Evolutionary conservation across 495 filamentous ascomycete species (phyloP).

Genomic region (Aspergillus campestris): DNA sequence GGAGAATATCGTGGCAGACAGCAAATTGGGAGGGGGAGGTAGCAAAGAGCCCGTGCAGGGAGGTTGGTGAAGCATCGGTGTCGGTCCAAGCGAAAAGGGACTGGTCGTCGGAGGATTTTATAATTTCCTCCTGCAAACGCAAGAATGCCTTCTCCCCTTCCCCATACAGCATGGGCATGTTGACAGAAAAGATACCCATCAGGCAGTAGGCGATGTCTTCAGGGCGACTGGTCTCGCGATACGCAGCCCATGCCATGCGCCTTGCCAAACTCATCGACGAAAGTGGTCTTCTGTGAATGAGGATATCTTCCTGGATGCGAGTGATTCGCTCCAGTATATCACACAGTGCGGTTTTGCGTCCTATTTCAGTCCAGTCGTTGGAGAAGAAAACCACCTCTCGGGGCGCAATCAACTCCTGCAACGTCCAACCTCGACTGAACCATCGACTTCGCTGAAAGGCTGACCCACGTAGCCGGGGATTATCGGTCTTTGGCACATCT

Average conservation of each 20-base stretch:
- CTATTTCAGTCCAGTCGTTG: constrained; percentile 1
- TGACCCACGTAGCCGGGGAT: neutral
- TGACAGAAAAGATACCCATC: constrained; percentile 19
- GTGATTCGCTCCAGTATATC: neutral
- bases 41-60: neutral
- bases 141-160: constrained; percentile 17
- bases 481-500: neutral
- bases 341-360: neutral
- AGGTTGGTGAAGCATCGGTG: too few species aligned
- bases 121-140: constrained; percentile 17
- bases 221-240: constrained; percentile 8
- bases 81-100: constrained; percentile 13
- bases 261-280: constrained; percentile 5
- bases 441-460: neutral
- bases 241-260: constrained; percentile 19
- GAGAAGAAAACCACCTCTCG: constrained; percentile 1
- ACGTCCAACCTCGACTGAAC: constrained; percentile 4
- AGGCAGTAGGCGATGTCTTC: constrained; percentile 23
- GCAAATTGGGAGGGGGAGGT: neutral
- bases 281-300: neutral
- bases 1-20: neutral
- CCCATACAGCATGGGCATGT: constrained; percentile 21
- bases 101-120: constrained; percentile 12
- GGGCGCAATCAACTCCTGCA: constrained; percentile 6
- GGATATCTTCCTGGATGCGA: constrained; percentile 1